These are phyloP conservation scores for Solanum sitiens DNA, from an alignment of 257 asterid genomes.

Conservation along the genomic window DNA sequence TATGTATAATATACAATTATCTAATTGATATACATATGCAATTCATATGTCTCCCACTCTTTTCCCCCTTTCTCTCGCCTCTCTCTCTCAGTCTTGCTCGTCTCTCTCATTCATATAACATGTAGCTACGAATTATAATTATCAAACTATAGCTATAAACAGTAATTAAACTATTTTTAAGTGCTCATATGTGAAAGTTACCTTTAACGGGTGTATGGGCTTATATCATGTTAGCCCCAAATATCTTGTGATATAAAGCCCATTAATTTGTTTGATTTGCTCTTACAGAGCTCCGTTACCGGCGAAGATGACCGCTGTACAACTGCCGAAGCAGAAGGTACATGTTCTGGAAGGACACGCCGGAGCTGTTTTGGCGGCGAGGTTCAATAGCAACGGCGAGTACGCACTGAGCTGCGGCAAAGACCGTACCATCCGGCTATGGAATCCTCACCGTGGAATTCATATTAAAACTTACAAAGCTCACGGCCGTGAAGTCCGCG, in stretches of 20 bases:
- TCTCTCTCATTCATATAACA: too few relatives aligned
- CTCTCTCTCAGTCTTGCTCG: too few relatives aligned
- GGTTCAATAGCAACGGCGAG: conserved; percentile 86
- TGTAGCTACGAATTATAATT: too few relatives aligned
- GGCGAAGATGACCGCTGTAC: conserved; percentile 26
- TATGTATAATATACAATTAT: too few relatives aligned
- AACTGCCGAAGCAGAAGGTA: conserved; percentile 59
- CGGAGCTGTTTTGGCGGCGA: conserved; percentile 91
- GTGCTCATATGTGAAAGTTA: too few relatives aligned
- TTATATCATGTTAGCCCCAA: not conserved
- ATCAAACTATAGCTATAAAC: too few relatives aligned
- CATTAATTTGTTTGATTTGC: not conserved
- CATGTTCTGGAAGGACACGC: conserved; percentile 81
- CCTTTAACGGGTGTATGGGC: not conserved
- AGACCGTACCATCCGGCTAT: conserved; percentile 85
- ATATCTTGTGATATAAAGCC: not conserved
- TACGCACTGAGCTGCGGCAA: conserved; percentile 91
- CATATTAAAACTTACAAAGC: conserved; percentile 88
- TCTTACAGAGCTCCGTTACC: not conserved
- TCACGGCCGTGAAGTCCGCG: conserved; percentile 95
- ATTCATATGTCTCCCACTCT: too few relatives aligned
- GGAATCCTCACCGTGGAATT: conserved; percentile 97
- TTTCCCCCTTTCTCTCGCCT: too few relatives aligned
- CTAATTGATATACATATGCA: too few relatives aligned
- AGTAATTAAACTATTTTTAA: too few relatives aligned